These are phyloP conservation scores for Clitopilus passeckerianus DNA, from an alignment of 768 basidiomycete genomes.

Conservation along the genomic window DNA sequence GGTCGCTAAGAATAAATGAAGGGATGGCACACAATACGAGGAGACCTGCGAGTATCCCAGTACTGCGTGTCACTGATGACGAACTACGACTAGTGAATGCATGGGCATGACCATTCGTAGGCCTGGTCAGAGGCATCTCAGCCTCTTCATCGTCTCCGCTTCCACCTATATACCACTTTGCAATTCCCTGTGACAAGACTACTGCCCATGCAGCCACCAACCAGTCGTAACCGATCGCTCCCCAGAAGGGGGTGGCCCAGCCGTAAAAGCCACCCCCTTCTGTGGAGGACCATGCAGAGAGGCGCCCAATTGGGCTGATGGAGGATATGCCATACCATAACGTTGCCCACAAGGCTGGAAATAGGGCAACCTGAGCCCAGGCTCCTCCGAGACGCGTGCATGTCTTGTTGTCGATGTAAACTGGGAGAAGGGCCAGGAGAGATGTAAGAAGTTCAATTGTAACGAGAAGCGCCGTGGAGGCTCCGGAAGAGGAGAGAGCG, in stretches of 20 bases:
- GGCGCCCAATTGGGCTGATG: conserved; percentile 63
- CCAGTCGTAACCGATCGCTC: conserved; percentile 67
- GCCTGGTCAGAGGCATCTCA: background rate
- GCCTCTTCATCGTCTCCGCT: conserved; percentile 14
- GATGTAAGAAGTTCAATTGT: conserved; percentile 40
- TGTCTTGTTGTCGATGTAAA: conserved; percentile 34
- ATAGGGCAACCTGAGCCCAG: conserved; percentile 48
- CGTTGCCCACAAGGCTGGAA: conserved; percentile 68
- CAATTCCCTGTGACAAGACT: conserved; percentile 48
- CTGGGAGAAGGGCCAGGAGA: conserved; percentile 28
- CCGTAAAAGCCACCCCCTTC: conserved; percentile 47
- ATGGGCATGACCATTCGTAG: background rate
- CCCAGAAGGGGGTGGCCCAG: conserved; percentile 59
- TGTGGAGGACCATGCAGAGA: conserved; percentile 68
- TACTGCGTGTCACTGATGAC: conserved; percentile 13
- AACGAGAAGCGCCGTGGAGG: conserved; percentile 44
- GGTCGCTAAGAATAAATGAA: conserved; percentile 37
- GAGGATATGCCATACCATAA: conserved; percentile 51
- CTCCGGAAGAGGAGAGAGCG: conserved; percentile 49
- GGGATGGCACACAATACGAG: conserved; percentile 50
- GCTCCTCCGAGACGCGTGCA: conserved; percentile 22
- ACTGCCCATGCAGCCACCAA: conserved; percentile 72
- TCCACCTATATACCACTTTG: conserved; percentile 52
- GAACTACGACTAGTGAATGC: conserved; percentile 9
- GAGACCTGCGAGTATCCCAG: conserved; percentile 30